phyloP scores from a whole-genome alignment of 768 basidiomycete species.

The Xerocomellus amylosporus region DNA sequence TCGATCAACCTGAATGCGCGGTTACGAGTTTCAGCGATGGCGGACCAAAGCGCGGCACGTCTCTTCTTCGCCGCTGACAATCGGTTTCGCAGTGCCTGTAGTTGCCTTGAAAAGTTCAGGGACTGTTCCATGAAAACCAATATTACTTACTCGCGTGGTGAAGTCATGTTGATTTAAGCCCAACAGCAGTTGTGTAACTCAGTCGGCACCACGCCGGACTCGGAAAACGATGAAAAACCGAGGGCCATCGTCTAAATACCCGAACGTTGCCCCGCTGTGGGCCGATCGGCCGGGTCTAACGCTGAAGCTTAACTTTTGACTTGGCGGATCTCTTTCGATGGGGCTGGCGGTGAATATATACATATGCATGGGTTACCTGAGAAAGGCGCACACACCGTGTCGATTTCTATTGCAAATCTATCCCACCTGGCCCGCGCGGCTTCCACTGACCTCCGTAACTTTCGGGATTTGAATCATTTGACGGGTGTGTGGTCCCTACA shows the following conservation, averaged over 20 bases:
- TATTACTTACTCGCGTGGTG: too few species aligned
- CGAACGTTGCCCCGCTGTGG: not conserved
- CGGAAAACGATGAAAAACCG: too few species aligned
- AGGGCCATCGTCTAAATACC: not conserved
- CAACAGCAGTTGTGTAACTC: too few species aligned
- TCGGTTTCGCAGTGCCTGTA: too few species aligned
- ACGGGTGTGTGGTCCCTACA: not conserved
- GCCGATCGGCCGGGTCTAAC: slow-evolving; percentile 1
- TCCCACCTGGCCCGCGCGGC: not conserved
- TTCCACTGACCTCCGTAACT: not conserved
- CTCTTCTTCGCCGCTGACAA: too few species aligned
- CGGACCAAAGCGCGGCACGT: too few species aligned
- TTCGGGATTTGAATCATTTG: not conserved
- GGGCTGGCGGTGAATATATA: not conserved
- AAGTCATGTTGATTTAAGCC: too few species aligned
- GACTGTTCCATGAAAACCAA: too few species aligned
- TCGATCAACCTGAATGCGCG: too few species aligned
- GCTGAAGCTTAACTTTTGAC: slow-evolving; percentile 2
- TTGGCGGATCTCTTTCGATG: not conserved
- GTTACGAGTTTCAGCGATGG: too few species aligned
- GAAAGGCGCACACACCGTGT: not conserved
- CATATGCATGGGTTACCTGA: not conserved
- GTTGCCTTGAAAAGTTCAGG: too few species aligned
- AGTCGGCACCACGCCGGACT: too few species aligned
- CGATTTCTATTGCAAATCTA: not conserved